Conservation (phyloP, 306 rosid species). For the Trifolium pratense region DNA sequence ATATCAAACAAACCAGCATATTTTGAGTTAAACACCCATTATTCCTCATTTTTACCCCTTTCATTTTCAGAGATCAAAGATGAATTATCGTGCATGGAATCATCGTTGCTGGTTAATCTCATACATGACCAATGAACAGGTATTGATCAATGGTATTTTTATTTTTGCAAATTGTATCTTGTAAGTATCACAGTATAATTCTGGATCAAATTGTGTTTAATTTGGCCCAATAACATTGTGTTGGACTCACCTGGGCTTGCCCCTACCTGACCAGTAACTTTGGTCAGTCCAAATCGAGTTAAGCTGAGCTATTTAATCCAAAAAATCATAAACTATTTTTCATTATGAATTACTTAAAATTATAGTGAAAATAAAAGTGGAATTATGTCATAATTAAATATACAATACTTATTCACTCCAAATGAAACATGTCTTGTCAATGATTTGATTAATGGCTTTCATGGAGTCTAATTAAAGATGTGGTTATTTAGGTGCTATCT, state of each 20-base stretch:
- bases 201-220: not conserved
- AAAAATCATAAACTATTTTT: not conserved
- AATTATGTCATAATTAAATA: slow-evolving; percentile 2
- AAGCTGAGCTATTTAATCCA: not conserved
- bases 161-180: not conserved
- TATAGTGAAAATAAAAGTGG: not conserved
- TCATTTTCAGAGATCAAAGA: slow-evolving; percentile 74
- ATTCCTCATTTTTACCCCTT: slow-evolving; percentile 35
- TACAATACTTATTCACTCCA: not conserved
- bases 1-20: slow-evolving; percentile 17
- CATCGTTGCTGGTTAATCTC: slow-evolving; percentile 85
- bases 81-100: slow-evolving; percentile 97
- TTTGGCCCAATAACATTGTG: not conserved
- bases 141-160: slow-evolving; percentile 31
- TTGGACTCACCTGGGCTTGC: not conserved
- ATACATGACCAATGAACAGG: slow-evolving; percentile 76
- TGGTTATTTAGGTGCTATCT: slow-evolving; percentile 55
- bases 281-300: not conserved
- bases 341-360: not conserved
- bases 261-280: not conserved
- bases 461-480: slow-evolving; percentile 29
- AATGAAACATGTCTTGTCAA: not conserved
- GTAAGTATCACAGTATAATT: not conserved
- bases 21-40: slow-evolving; percentile 33
- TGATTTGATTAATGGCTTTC: slow-evolving; percentile 21